Conservation (phyloP, 352 stramenopile species). For the Phytophthora vignae region DNA sequence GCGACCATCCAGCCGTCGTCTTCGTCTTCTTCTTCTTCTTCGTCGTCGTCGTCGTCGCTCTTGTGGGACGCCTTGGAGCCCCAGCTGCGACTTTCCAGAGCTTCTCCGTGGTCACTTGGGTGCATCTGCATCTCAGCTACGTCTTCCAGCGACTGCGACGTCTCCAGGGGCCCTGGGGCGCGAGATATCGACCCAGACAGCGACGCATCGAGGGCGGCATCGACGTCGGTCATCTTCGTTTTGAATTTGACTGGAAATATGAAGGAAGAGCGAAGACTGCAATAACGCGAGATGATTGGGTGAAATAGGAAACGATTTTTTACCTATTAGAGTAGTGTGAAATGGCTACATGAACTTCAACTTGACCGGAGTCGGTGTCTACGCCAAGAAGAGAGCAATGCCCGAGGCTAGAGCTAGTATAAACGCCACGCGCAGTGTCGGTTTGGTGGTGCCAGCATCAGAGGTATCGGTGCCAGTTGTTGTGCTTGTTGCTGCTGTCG, state of each 20-base stretch:
- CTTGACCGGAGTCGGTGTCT: background rate
- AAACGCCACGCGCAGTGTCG: background rate
- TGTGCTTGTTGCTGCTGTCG: background rate
- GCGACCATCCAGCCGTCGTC: constrained; percentile 49
- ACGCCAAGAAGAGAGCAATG: constrained; percentile 1
- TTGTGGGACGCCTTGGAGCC: constrained; percentile 22
- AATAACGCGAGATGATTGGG: background rate
- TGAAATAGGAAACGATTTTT: background rate
- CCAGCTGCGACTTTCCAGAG: constrained; percentile 21
- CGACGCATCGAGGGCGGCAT: background rate
- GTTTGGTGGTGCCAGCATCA: background rate
- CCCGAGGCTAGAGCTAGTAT: background rate
- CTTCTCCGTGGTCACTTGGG: constrained; percentile 1
- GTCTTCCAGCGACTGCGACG: background rate
- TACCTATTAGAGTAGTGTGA: constrained; percentile 3
- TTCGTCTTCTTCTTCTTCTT: constrained; percentile 29
- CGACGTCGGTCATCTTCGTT: constrained; percentile 14
- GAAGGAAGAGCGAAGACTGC: no score
- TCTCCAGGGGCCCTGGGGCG: constrained; percentile 8
- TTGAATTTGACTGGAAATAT: constrained; percentile 14
- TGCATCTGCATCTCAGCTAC: constrained; percentile 4
- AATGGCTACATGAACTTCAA: constrained; percentile 17
- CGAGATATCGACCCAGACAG: constrained; percentile 25
- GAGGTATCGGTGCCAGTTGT: background rate
- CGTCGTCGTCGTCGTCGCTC: constrained; percentile 41